Conservation (phyloP, 768 basidiomycete species). For the Trametes meyenii region DNA sequence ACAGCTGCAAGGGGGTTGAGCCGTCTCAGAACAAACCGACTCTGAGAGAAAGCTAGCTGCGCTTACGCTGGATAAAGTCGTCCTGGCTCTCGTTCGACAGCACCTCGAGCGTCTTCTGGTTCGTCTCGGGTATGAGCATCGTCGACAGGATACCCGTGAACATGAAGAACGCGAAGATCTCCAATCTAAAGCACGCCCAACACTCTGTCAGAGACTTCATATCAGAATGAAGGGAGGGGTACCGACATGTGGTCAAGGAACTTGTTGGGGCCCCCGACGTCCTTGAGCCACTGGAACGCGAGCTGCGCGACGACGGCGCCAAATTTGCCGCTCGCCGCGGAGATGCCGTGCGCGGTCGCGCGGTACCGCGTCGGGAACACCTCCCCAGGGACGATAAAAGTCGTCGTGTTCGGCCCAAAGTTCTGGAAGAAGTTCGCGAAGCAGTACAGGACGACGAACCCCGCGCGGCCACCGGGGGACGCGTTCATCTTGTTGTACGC, state of each 20-base stretch:
- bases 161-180: conserved; percentile 53
- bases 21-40: no score
- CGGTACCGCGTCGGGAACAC: conserved; percentile 50
- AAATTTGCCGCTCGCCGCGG: conserved; percentile 47
- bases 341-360: conserved; percentile 47
- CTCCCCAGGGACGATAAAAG: conserved; percentile 48
- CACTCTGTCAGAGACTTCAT: background rate
- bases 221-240: background rate
- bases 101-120: conserved; percentile 37
- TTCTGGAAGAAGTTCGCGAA: conserved; percentile 48
- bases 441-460: conserved; percentile 44
- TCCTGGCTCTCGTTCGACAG: conserved; percentile 42
- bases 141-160: conserved; percentile 46
- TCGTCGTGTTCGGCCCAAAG: conserved; percentile 48
- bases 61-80: conserved; percentile 32
- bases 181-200: conserved; percentile 27
- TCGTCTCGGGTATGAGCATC: conserved; percentile 48
- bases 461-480: conserved; percentile 29
- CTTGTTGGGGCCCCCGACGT: conserved; percentile 37
- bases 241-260: conserved; percentile 41
- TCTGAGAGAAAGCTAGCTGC: background rate
- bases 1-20: background rate
- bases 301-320: conserved; percentile 47
- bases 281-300: conserved; percentile 40
- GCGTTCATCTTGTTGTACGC: conserved; percentile 33